phyloP scores from a whole-genome alignment of 306 rosid species.

The Acacia melanoxylon region DNA sequence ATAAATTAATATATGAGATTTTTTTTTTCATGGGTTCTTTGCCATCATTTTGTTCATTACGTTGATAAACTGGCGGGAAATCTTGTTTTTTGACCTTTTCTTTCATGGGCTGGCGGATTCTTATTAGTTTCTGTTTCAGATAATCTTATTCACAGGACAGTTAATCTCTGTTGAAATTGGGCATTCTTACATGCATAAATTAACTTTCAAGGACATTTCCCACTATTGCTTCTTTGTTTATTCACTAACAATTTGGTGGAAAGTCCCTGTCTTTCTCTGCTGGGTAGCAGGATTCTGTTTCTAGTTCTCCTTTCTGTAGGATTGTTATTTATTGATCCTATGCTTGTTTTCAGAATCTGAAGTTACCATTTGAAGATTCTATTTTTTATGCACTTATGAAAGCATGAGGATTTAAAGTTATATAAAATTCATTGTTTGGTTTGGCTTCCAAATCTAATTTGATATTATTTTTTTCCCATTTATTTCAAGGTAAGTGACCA shows the following conservation, averaged over 20 bases:
- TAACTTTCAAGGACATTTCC: not conserved
- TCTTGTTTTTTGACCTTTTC: not conserved
- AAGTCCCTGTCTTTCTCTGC: not conserved
- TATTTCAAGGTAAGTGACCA: constrained; percentile 34
- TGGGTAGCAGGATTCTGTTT: not conserved
- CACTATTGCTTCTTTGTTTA: not conserved
- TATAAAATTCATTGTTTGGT: constrained; percentile 19
- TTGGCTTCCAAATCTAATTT: constrained; percentile 27
- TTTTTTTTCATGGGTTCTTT: constrained; percentile 15
- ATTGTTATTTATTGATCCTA: constrained; percentile 5
- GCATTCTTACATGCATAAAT: not conserved
- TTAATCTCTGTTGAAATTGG: not conserved
- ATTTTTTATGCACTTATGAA: constrained; percentile 11
- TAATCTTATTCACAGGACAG: not conserved
- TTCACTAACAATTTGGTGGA: not conserved
- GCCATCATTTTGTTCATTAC: not conserved
- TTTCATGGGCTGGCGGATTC: constrained; percentile 27
- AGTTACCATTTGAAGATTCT: constrained; percentile 6
- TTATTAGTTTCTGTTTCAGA: not conserved
- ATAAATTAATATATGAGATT: not conserved
- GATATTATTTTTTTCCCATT: not conserved
- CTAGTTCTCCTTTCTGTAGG: not conserved
- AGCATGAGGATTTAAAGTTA: not conserved
- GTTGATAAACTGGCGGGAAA: constrained; percentile 4
- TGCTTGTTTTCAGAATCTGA: constrained; percentile 22